Evolutionary conservation across 2,329 filamentous ascomycete genomes (phyloP).

Genomic region (Aspergillus hortae): DNA sequence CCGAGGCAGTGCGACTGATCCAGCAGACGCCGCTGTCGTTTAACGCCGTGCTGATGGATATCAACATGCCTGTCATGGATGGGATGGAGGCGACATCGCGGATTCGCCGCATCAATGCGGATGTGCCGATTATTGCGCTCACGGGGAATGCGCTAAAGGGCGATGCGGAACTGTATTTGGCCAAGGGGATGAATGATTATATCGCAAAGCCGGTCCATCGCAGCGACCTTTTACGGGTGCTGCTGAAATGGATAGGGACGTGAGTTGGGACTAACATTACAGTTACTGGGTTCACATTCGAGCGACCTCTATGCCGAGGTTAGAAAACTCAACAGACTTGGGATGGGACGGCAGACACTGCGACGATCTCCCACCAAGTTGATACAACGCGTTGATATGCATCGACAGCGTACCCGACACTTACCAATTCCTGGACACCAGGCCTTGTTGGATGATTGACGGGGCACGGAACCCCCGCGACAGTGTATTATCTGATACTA

Average conservation of each 20-base stretch:
- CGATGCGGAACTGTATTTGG: conserved; percentile 89
- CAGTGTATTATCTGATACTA: too few species aligned
- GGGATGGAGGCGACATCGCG: conserved; percentile 91
- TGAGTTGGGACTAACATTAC: not conserved
- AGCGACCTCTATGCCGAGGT: too few species aligned
- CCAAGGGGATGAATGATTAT: conserved; percentile 97
- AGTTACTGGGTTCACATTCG: not conserved
- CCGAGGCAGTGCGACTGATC: conserved; percentile 42
- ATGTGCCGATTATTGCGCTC: conserved; percentile 87
- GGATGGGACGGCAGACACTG: not conserved
- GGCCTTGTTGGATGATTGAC: too few species aligned
- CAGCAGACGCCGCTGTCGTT: conserved; percentile 52
- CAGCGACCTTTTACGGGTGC: conserved; percentile 70
- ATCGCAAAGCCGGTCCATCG: conserved; percentile 89
- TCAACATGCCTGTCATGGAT: conserved; percentile 97
- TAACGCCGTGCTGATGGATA: conserved; percentile 93
- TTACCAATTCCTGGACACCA: not conserved
- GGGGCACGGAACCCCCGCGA: too few species aligned
- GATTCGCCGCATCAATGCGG: conserved; percentile 84
- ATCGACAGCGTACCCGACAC: not conserved
- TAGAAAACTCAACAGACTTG: too few species aligned
- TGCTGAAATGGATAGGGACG: conserved; percentile 1
- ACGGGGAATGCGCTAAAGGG: conserved; percentile 96
- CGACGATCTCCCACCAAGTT: not conserved
- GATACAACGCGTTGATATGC: too few species aligned